Base-by-base conservation (phyloP, 495 filamentous ascomycete genomes). In the Cairneyella variabilis region DNA sequence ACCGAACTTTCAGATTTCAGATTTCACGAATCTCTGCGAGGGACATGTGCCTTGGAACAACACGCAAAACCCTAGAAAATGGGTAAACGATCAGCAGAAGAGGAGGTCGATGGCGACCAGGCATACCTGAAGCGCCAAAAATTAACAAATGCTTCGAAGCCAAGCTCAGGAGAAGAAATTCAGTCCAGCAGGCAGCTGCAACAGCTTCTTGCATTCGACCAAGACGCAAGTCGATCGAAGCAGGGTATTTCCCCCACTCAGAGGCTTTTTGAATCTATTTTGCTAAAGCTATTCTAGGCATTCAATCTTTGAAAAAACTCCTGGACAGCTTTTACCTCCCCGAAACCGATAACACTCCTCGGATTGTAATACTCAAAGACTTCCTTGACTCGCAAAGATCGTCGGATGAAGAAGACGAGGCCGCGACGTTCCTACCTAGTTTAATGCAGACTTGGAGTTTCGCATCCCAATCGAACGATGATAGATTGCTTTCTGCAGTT, bases 371-470 rank as follows among this genome's bases (percentile, higher is more conserved):
- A 34, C 74, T 97, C 36, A 78, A 80, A 58, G 81, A 84, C 37
- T 95, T 85, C 65, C 80, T 92, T 45, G 78, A 88, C 39, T 76
- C 78, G 48, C 80, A 88, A 60, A 81, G 76, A 54, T 78, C 82
- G 8, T 65, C 67, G 51, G 69, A 72, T 25, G 63, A 68, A 23
- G 75, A 75, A n/a, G 79, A 79, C 30, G 75, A 78, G 16, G 76
- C 76, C 16, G 68, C 76, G 2, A 67, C 78, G 21, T 89, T 83
- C 59, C 78, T 95, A 20, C 71, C 80, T 1, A 85, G 91, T 50
- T 64, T 97, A 39, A 84, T 91, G 62, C 82, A 88, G 58, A 83
- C 79, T 12, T 97, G 91, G 91, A 79, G 76, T 50, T 86, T 84
- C 63, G 89, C 84, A 3, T 76, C 77, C 40, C 80, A 83, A 65